Percentiles rank a stretch among this genome's conserved stretches.
Conservation (phyloP, 768 basidiomycete species). For the Mrakia frigida region DNA sequence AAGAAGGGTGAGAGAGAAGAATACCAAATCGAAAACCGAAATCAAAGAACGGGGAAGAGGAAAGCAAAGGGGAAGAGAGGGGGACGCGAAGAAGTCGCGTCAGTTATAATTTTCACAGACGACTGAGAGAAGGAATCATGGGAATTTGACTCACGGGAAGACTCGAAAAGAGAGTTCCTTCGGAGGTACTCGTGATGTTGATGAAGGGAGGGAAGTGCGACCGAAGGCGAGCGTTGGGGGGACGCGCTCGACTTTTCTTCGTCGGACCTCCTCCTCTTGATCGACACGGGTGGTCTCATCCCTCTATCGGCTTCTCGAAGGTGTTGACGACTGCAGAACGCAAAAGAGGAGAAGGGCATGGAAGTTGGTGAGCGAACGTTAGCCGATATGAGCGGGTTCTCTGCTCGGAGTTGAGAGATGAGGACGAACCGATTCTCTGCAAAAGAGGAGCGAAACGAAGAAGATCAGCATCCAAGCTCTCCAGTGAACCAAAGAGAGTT, state of each 20-base stretch:
- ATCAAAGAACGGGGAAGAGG: background rate
- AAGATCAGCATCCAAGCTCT: background rate
- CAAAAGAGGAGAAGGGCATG: background rate
- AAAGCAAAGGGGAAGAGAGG: background rate
- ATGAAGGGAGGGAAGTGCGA: background rate
- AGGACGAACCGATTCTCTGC: conserved; percentile 7
- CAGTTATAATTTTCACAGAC: background rate
- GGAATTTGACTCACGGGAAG: background rate
- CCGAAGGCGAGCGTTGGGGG: background rate
- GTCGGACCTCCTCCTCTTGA: conserved; percentile 1
- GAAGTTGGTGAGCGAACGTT: background rate
- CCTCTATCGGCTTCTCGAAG: background rate
- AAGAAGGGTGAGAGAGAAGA: background rate
- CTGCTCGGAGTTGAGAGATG: background rate
- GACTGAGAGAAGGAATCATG: background rate
- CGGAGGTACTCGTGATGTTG: background rate
- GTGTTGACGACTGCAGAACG: background rate
- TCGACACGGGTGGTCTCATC: background rate
- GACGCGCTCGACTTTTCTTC: background rate
- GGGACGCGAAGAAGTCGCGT: background rate
- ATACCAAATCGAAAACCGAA: background rate
- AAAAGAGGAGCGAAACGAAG: background rate
- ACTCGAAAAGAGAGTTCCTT: background rate
- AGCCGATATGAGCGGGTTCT: background rate
- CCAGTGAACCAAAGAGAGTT: background rate